A percentile compares a stretch with the other conserved stretches of the same genome.
These are phyloP conservation scores for Bipolaris cookei DNA, from an alignment of 2,329 filamentous ascomycete genomes.

Conservation along the genomic window DNA sequence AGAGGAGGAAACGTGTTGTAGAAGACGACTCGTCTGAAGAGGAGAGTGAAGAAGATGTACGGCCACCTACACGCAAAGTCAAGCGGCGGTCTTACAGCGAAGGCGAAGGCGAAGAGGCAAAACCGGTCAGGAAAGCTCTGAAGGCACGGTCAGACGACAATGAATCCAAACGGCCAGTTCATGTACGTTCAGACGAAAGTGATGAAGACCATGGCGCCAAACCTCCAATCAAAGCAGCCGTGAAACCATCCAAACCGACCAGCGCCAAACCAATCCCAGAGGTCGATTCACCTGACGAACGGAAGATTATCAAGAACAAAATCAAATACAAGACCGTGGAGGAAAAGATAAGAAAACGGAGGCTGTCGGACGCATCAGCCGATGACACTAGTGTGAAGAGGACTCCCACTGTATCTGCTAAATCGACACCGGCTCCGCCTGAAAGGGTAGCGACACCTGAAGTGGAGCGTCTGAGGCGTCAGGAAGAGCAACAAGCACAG, in stretches of 20 bases:
- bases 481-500: conserved; percentile 43
- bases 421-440: conserved; percentile 45
- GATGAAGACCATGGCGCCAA: conserved; percentile 38
- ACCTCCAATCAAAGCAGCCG: conserved; percentile 35
- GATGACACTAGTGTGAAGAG: conserved; percentile 42
- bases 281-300: conserved; percentile 45
- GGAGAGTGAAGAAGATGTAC: conserved; percentile 48
- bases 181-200: conserved; percentile 39
- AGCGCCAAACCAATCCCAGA: conserved; percentile 43
- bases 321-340: conserved; percentile 44
- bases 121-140: conserved; percentile 40
- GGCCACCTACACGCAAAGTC: conserved; percentile 42
- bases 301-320: conserved; percentile 39
- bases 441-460: conserved; percentile 46
- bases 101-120: conserved; percentile 44
- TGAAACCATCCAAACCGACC: conserved; percentile 33
- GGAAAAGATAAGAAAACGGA: conserved; percentile 42
- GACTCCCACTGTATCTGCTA: conserved; percentile 43
- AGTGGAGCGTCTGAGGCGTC: conserved; percentile 41
- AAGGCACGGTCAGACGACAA: conserved; percentile 43
- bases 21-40: conserved; percentile 46
- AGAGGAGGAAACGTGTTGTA: conserved; percentile 42
- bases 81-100: conserved; percentile 46
- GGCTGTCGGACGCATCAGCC: conserved; percentile 40
- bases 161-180: conserved; percentile 33